Evolutionary conservation across 2,329 filamentous ascomycete species (phyloP), one percentile per base, ranked within the genome.

Genomic region (Aureobasidium leucospermi): DNA sequence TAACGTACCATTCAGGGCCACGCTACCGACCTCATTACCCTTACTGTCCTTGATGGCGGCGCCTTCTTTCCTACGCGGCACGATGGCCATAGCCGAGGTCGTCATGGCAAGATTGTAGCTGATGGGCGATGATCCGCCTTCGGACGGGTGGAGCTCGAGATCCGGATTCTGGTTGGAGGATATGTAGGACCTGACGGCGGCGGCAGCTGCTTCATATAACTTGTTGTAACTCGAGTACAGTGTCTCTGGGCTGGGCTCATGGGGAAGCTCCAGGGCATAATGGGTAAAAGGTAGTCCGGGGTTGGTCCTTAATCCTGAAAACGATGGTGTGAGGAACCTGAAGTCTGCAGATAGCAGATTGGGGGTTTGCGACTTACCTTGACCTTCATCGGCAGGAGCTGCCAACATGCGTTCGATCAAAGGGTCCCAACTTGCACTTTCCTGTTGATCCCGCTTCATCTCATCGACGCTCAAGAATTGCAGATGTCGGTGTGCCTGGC

Each of bases 401-500:
- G 63, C 64, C 19, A 72, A 45, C 38, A 77, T 71, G 13, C 67
- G 36, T 58, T 82, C 79, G 46, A 81, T 76, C n/a, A 83, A 68
- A 9, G 79, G 73, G 23, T 68, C 65, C 80, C 80, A 83, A n/a
- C 16, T 39, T 23, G 43, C 39, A 10, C 16, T 42, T 2, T 57
- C 31, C 10, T 67, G 62, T 5, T 68, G 67, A 13, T 71, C 69
- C 32, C 71, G 64, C 10, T 68, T 83, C 85, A 90, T 89, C 16
- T 77, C 73, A 7, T 81, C 77, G 0, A 89, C 78, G 0, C 86
- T 85, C 3, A 90, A 71, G n/a, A 90, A 78, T 70, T 90, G 87
- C 29, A 90, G 71, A 66, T 90, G 87, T 4, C 87, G 73, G 67
- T 90, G 87, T 11, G 86, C 81, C 69, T 90, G 87, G 64, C 84